These are phyloP conservation scores for Vickermania ingenoplastis DNA, from an alignment of 208 protist genomes.

Conservation along the genomic window DNA sequence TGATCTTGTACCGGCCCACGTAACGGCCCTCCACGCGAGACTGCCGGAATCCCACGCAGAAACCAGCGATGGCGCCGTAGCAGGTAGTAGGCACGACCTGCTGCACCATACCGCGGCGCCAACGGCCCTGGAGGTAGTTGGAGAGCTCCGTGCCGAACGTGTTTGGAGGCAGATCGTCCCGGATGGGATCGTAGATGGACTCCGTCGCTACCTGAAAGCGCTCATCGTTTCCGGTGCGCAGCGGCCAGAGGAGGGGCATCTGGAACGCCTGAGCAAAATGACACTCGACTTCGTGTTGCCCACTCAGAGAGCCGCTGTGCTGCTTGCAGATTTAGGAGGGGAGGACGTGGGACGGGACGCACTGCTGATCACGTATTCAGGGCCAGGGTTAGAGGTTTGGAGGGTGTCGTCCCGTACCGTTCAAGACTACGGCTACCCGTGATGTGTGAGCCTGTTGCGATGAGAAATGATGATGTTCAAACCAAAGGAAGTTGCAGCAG, in stretches of 20 bases:
- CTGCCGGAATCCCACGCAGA: conserved; percentile 61
- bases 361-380: too few species aligned
- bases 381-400: too few species aligned
- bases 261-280: not conserved
- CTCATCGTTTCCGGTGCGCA: conserved; percentile 82
- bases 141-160: conserved; percentile 54
- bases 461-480: too few species aligned
- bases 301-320: too few species aligned
- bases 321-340: too few species aligned
- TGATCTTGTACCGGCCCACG: conserved; percentile 58
- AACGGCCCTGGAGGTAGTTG: conserved; percentile 77
- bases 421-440: too few species aligned
- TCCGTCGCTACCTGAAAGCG: conserved; percentile 47
- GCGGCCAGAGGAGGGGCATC: conserved; percentile 45
- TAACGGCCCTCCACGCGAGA: conserved; percentile 69
- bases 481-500: too few species aligned
- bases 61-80: conserved; percentile 46
- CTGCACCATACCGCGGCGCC: conserved; percentile 63
- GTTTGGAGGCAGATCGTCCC: conserved; percentile 45
- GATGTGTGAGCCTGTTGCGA: too few species aligned
- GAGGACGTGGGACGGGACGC: too few species aligned
- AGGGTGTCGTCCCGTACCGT: too few species aligned
- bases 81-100: conserved; percentile 70
- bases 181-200: conserved; percentile 65
- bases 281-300: too few species aligned